Evolutionary conservation across 1,284 basidiomycete genomes (phyloP).

Genomic region (Microbotryomycetes sp.): DNA sequence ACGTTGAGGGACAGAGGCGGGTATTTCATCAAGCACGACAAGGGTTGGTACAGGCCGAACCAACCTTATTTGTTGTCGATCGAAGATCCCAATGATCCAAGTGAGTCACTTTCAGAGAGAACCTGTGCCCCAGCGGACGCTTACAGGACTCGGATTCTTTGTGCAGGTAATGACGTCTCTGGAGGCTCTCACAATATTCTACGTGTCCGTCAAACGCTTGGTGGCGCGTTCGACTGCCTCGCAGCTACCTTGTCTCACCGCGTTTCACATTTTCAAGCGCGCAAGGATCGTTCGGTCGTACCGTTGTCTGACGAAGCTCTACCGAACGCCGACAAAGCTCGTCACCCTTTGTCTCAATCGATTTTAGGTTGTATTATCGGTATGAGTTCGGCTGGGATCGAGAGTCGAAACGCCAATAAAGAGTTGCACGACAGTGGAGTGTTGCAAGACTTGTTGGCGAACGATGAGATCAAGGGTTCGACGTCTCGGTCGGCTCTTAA

Average conservation of each 20-base stretch:
- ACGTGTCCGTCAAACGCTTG: constrained; percentile 71
- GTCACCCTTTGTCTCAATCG: constrained; percentile 15
- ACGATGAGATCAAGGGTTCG: background rate
- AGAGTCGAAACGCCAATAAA: constrained; percentile 3
- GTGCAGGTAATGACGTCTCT: constrained; percentile 82
- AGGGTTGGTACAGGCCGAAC: constrained; percentile 67
- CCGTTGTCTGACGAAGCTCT: constrained; percentile 1
- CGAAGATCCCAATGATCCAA: constrained; percentile 86
- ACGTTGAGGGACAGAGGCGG: constrained; percentile 74
- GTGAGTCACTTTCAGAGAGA: constrained; percentile 55
- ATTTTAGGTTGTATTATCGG: constrained; percentile 27
- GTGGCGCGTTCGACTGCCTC: constrained; percentile 79
- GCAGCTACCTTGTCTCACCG: constrained; percentile 57
- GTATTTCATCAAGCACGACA: constrained; percentile 69
- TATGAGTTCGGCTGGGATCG: constrained; percentile 12
- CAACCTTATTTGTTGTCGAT: constrained; percentile 66
- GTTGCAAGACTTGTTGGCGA: constrained; percentile 13
- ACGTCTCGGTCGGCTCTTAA: background rate
- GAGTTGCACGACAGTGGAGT: constrained; percentile 10
- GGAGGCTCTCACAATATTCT: constrained; percentile 76
- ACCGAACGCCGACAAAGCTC: constrained; percentile 16
- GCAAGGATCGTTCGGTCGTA: constrained; percentile 6
- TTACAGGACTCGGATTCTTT: background rate
- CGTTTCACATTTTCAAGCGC: constrained; percentile 17
- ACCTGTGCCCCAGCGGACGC: too few relatives aligned